These are phyloP conservation scores for Epithele typhae DNA, from an alignment of 768 basidiomycete species.

Conservation along the genomic window DNA sequence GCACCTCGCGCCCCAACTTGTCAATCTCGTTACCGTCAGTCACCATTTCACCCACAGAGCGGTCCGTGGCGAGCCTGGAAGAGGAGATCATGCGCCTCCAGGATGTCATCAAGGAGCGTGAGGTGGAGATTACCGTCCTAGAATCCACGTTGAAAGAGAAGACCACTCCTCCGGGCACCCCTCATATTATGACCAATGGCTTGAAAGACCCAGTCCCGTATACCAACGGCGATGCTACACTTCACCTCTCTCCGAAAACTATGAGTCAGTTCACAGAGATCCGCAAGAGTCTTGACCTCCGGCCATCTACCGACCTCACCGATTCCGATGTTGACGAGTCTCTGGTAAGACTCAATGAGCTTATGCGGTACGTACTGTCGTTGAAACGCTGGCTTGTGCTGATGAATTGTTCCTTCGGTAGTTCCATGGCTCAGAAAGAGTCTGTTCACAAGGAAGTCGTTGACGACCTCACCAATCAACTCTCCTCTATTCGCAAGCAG, in stretches of 20 bases:
- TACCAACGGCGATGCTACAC: conserved; percentile 22
- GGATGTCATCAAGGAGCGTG: conserved; percentile 85
- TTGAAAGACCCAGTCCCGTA: conserved; percentile 1
- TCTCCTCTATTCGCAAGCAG: conserved; percentile 67
- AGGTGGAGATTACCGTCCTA: conserved; percentile 80
- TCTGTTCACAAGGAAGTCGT: conserved; percentile 81
- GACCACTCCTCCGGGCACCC: conserved; percentile 13
- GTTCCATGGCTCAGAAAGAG: conserved; percentile 98
- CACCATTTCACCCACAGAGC: conserved; percentile 44
- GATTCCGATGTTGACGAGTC: conserved; percentile 58
- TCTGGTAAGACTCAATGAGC: conserved; percentile 77
- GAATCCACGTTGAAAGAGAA: conserved; percentile 50
- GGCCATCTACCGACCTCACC: conserved; percentile 24
- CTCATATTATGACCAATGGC: not conserved
- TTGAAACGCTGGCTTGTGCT: not conserved
- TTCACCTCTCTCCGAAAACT: conserved; percentile 64
- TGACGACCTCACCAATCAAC: conserved; percentile 62
- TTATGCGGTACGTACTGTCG: conserved; percentile 74
- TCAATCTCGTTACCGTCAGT: conserved; percentile 50
- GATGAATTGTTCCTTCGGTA: conserved; percentile 26
- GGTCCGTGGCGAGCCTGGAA: conserved; percentile 82
- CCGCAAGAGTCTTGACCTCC: conserved; percentile 58
- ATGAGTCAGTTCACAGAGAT: conserved; percentile 71
- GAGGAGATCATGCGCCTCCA: conserved; percentile 95
- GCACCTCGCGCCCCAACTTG: conserved; percentile 47